Evolutionary conservation across 2,329 filamentous ascomycete species (phyloP).

Genomic region (Hypoxylon sp.): DNA sequence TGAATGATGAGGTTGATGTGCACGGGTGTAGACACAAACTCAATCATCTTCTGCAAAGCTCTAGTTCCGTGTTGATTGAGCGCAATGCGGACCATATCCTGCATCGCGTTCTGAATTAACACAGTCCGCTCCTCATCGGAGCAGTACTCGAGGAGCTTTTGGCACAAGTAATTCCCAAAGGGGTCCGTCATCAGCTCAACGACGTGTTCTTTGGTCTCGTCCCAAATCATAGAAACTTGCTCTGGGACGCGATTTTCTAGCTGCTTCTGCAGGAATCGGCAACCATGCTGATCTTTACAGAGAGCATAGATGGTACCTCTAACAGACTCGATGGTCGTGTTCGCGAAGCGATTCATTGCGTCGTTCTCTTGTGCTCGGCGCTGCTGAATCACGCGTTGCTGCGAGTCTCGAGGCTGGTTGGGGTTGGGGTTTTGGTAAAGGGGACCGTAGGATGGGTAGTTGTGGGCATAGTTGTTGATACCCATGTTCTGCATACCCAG

Average conservation of each 20-base stretch:
- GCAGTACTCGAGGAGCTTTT: constrained; percentile 96
- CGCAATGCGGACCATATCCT: constrained; percentile 91
- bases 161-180: constrained; percentile 98
- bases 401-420: constrained; percentile 75
- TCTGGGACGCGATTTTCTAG: constrained; percentile 88
- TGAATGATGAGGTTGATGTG: constrained; percentile 91
- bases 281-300: constrained; percentile 98
- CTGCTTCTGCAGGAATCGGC: constrained; percentile 96
- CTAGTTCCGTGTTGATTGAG: constrained; percentile 97
- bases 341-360: constrained; percentile 84
- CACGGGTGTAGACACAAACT: constrained; percentile 87
- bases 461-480: constrained; percentile 69
- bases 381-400: constrained; percentile 80
- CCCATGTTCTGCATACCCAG: constrained; percentile 77
- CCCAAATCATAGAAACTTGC: constrained; percentile 91
- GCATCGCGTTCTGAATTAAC: constrained; percentile 89
- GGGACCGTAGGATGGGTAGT: constrained; percentile 68
- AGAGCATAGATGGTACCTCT: constrained; percentile 86
- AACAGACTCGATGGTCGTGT: constrained; percentile 83
- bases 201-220: constrained; percentile 92
- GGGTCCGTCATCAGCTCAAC: constrained; percentile 99
- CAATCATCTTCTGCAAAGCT: constrained; percentile 99
- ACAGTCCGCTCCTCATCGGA: constrained; percentile 94
- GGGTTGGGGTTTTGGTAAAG: constrained; percentile 65
- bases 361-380: constrained; percentile 81